Evolutionary conservation across 208 protist genomes (phyloP).

Genomic region (Blechomonas ayalai): DNA sequence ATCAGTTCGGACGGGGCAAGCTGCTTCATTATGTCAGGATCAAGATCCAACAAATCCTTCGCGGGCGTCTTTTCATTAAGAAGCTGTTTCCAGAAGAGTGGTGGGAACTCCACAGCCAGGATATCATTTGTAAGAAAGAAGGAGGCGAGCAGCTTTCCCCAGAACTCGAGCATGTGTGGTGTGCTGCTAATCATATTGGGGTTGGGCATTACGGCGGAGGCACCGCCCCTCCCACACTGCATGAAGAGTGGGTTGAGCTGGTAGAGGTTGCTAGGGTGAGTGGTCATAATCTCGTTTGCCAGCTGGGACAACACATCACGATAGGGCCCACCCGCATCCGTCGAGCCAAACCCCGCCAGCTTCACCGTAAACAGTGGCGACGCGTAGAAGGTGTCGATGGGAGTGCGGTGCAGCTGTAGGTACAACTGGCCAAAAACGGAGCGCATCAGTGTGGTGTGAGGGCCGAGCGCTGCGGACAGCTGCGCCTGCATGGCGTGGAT

Average conservation of each 20-base stretch:
- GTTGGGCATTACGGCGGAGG: conserved; percentile 70
- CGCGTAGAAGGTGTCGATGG: conserved; percentile 64
- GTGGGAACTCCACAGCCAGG: conserved; percentile 89
- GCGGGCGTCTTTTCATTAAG: conserved; percentile 51
- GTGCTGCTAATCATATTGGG: conserved; percentile 29
- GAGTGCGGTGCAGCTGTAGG: conserved; percentile 63
- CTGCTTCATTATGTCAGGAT: conserved; percentile 45
- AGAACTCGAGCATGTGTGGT: conserved; percentile 89
- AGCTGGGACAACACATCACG: conserved; percentile 86
- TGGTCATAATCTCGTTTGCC: conserved; percentile 82
- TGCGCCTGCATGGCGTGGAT: conserved; percentile 84
- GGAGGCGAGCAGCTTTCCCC: conserved; percentile 90
- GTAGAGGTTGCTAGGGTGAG: conserved; percentile 67
- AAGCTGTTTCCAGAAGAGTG: conserved; percentile 91
- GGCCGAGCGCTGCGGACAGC: conserved; percentile 39
- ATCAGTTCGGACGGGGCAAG: conserved; percentile 56
- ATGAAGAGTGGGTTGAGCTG: conserved; percentile 89
- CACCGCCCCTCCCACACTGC: conserved; percentile 50
- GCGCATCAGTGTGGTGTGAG: conserved; percentile 62
- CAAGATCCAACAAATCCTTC: conserved; percentile 53
- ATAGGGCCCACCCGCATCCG: conserved; percentile 88
- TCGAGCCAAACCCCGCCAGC: conserved; percentile 83
- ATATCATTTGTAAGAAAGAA: conserved; percentile 87
- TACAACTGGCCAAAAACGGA: conserved; percentile 87
- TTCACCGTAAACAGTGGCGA: conserved; percentile 88